These are phyloP conservation scores for Clonostachys rosea DNA, from an alignment of 2,329 filamentous ascomycete genomes.

Conservation along the genomic window DNA sequence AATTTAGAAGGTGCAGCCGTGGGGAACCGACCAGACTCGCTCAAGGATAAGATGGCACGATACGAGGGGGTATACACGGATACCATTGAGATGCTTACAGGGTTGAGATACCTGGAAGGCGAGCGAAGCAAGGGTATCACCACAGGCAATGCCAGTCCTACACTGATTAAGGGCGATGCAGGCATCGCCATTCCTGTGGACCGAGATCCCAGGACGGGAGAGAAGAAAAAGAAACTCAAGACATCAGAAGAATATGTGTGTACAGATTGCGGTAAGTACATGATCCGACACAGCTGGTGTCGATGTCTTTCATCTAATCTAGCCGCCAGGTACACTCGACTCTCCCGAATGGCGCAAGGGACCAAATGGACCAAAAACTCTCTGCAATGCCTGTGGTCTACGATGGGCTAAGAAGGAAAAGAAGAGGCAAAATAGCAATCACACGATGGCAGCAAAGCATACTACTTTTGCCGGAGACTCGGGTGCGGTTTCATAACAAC, in stretches of 20 bases:
- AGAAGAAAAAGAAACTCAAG: slow-evolving; percentile 88
- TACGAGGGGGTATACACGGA: slow-evolving; percentile 79
- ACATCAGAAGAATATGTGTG: slow-evolving; percentile 86
- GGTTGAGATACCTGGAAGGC: slow-evolving; percentile 80
- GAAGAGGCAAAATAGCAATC: slow-evolving; percentile 37
- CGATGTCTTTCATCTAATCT: background rate
- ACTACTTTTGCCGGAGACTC: no score
- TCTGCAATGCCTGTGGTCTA: slow-evolving; percentile 90
- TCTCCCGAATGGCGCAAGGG: slow-evolving; percentile 96
- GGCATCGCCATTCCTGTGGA: slow-evolving; percentile 82
- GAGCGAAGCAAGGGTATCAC: slow-evolving; percentile 86
- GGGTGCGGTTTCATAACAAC: no score
- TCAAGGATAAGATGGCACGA: slow-evolving; percentile 79
- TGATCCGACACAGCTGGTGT: background rate
- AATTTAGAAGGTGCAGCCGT: slow-evolving; percentile 68
- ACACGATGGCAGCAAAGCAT: slow-evolving; percentile 10
- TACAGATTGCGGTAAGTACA: slow-evolving; percentile 74
- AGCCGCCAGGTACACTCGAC: slow-evolving; percentile 64
- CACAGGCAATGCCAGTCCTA: slow-evolving; percentile 76
- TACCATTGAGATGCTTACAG: slow-evolving; percentile 90
- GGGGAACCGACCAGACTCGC: slow-evolving; percentile 65
- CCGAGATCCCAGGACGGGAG: slow-evolving; percentile 64
- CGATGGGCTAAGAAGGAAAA: slow-evolving; percentile 80
- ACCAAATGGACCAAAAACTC: slow-evolving; percentile 84
- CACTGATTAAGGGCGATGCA: slow-evolving; percentile 78